Conservation (phyloP, 441 rosid species). For the Theobroma grandiflorum region DNA sequence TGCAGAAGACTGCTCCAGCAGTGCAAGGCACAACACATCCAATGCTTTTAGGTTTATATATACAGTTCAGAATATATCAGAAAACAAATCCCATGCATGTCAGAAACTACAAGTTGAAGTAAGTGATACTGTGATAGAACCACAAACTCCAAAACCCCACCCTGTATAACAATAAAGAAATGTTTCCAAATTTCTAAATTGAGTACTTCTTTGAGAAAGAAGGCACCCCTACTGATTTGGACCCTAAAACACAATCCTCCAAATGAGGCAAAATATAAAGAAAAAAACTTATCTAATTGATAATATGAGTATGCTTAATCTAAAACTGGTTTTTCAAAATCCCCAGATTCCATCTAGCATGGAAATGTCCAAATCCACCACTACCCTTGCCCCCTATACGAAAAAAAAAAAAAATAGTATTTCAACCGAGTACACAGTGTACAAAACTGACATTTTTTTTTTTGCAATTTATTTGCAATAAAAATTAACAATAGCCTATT, state of each 20-base stretch:
- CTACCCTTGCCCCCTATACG: no score
- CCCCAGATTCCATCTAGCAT: no score
- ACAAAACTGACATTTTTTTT: no score
- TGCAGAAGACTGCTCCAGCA: conserved; percentile 6
- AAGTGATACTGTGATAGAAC: no score
- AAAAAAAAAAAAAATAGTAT: no score
- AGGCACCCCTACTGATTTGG: not conserved
- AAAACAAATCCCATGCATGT: not conserved
- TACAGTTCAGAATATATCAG: conserved; percentile 1
- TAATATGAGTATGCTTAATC: no score
- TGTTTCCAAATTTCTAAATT: not conserved
- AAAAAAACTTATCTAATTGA: no score
- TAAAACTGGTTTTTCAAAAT: no score
- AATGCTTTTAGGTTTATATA: not conserved
- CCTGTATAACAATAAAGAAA: not conserved
- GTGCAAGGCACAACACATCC: not conserved
- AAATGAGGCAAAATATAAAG: no score
- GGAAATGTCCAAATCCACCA: no score
- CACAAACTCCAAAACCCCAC: no score
- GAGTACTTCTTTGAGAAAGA: not conserved
- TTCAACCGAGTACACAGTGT: no score
- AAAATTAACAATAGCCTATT: not conserved
- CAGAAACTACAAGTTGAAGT: not conserved
- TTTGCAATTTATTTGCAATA: not conserved
- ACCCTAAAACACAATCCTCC: not conserved